Evolutionary conservation across 139 green algal genomes (phyloP).

Genomic region (Yamagishiella unicocca): DNA sequence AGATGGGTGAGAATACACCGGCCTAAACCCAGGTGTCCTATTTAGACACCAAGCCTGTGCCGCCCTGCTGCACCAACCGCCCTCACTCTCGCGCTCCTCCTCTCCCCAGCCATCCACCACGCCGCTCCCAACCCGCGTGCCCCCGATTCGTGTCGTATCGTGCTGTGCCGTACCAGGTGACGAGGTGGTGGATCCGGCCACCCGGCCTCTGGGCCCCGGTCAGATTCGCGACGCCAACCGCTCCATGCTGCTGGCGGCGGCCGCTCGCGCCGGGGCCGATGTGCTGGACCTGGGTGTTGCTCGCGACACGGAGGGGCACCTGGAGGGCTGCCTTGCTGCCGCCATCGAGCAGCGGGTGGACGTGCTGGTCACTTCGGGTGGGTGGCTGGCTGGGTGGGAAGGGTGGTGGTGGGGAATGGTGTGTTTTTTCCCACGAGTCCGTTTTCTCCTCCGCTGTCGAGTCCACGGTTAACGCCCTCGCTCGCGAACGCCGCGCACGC

Average conservation of each 20-base stretch:
- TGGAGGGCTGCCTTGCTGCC: constrained; percentile 76
- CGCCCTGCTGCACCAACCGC: no score
- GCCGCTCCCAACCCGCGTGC: neutral
- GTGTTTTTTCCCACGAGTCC: no score
- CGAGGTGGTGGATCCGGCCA: constrained; percentile 72
- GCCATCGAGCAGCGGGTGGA: constrained; percentile 79
- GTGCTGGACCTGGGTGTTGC: constrained; percentile 87
- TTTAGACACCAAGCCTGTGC: no score
- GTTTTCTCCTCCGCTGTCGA: no score
- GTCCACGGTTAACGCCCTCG: no score
- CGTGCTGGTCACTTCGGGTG: constrained; percentile 89
- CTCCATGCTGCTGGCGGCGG: constrained; percentile 90
- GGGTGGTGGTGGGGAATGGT: no score
- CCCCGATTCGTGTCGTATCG: no score
- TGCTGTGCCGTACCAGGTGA: no score
- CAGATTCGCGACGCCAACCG: constrained; percentile 94
- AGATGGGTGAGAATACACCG: no score
- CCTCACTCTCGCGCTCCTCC: neutral
- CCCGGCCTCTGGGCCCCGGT: constrained; percentile 67
- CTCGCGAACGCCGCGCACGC: no score
- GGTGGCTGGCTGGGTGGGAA: neutral
- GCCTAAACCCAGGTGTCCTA: no score
- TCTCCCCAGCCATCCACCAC: neutral
- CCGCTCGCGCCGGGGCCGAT: constrained; percentile 56
- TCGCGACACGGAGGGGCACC: constrained; percentile 64